phyloP scores from a whole-genome alignment of 208 protist species.

The Acanthamoeba lenticulata region DNA sequence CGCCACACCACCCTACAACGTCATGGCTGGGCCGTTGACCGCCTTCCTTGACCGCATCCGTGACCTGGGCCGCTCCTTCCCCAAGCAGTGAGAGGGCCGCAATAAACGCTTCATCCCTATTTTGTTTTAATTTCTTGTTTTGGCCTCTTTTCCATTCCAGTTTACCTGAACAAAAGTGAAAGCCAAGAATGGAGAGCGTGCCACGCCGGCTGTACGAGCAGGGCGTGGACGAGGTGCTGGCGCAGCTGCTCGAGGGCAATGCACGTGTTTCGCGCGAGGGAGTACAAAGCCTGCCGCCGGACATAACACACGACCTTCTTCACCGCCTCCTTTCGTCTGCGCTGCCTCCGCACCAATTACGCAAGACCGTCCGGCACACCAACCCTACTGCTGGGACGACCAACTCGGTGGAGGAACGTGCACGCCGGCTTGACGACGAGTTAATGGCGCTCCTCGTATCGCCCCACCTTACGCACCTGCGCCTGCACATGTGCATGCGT shows the following conservation, averaged over 20 bases:
- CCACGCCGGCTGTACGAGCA: neutral
- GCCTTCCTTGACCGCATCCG: constrained; percentile 33
- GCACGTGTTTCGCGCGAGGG: too few species aligned
- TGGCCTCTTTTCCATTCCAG: too few species aligned
- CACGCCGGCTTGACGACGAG: neutral
- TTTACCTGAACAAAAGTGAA: too few species aligned
- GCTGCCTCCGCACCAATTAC: neutral
- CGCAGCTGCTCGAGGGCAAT: neutral
- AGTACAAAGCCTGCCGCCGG: neutral
- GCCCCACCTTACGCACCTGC: neutral
- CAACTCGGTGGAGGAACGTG: neutral
- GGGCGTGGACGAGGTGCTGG: neutral
- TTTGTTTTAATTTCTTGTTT: too few species aligned
- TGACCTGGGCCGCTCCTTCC: neutral
- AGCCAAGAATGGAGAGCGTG: neutral
- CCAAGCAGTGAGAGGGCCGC: neutral
- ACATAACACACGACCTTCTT: neutral
- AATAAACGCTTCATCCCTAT: too few species aligned
- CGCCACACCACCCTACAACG: constrained; percentile 12
- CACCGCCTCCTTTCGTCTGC: neutral
- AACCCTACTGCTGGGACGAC: neutral
- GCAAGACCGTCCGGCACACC: too few species aligned
- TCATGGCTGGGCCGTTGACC: constrained; percentile 22
- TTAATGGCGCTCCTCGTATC: neutral
- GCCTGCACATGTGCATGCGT: neutral